These are phyloP conservation scores for Xylaria curta DNA, from an alignment of 495 filamentous ascomycete genomes.

Conservation along the genomic window DNA sequence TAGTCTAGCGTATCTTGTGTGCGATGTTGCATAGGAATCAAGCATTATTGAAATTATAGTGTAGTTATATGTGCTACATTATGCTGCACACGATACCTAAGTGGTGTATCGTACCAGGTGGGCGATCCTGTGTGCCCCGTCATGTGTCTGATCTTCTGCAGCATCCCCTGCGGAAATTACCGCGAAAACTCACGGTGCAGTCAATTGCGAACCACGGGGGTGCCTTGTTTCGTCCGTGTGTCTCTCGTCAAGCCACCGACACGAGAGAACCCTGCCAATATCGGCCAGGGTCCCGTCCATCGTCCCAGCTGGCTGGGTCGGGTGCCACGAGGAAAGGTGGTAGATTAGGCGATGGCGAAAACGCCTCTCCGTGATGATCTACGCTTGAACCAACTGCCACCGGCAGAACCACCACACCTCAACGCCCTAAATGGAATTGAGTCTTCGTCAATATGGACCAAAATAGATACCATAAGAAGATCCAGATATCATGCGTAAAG, in stretches of 20 bases:
- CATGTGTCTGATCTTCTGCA: slow-evolving; percentile 7
- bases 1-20: slow-evolving; percentile 1
- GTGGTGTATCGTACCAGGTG: background rate
- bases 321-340: slow-evolving; percentile 26
- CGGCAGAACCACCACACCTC: background rate
- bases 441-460: background rate
- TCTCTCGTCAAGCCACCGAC: slow-evolving; percentile 15
- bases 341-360: slow-evolving; percentile 19
- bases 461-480: slow-evolving; percentile 12
- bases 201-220: background rate
- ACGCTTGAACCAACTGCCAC: background rate
- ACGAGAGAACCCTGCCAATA: slow-evolving; percentile 23
- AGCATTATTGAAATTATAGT: slow-evolving; percentile 15
- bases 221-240: slow-evolving; percentile 12
- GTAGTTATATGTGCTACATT: background rate
- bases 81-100: background rate
- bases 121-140: slow-evolving; percentile 2
- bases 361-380: slow-evolving; percentile 14
- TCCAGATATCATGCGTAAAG: slow-evolving; percentile 12
- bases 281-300: slow-evolving; percentile 10
- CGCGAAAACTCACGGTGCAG: slow-evolving; percentile 7
- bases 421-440: slow-evolving; percentile 7
- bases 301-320: slow-evolving; percentile 27
- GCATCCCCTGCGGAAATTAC: slow-evolving; percentile 14
- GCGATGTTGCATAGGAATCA: slow-evolving; percentile 20